phyloP scores from a whole-genome alignment of 1,284 basidiomycete species.

The Pascua sp. region DNA sequence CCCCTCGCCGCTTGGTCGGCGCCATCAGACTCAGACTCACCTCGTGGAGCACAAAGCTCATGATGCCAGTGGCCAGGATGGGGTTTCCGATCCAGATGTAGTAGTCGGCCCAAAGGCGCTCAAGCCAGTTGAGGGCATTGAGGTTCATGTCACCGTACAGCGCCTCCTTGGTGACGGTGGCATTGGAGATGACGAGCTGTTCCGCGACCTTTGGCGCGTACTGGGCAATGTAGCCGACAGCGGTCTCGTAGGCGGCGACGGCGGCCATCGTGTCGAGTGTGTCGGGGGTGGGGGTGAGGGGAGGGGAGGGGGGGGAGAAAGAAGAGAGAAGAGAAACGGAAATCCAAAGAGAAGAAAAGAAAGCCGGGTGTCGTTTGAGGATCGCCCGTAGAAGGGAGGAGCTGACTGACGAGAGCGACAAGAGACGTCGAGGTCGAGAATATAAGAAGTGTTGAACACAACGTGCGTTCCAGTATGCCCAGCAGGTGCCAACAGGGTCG shows the following conservation, averaged over 20 bases:
- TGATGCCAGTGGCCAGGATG: slow-evolving; percentile 86
- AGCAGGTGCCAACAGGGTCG: too few species aligned
- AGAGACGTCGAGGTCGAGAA: too few species aligned
- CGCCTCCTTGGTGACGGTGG: slow-evolving; percentile 39
- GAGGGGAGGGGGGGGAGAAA: not conserved
- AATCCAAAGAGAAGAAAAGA: not conserved
- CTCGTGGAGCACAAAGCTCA: slow-evolving; percentile 92
- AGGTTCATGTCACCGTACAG: slow-evolving; percentile 57
- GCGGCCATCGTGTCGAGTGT: slow-evolving; percentile 26
- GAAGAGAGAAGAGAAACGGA: not conserved
- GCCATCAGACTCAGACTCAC: slow-evolving; percentile 52
- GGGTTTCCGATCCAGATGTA: slow-evolving; percentile 86
- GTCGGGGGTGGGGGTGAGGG: not conserved
- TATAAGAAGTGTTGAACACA: too few species aligned
- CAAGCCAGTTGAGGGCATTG: slow-evolving; percentile 65
- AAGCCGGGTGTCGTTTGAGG: too few species aligned
- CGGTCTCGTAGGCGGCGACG: slow-evolving; percentile 20
- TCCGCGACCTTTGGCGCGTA: slow-evolving; percentile 40
- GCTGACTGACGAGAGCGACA: too few species aligned
- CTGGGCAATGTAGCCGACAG: slow-evolving; percentile 41
- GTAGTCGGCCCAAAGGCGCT: slow-evolving; percentile 75
- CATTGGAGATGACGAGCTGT: slow-evolving; percentile 39
- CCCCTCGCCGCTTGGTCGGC: not conserved
- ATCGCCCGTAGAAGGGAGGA: too few species aligned
- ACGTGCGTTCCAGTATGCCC: too few species aligned